A percentile compares a stretch with the other conserved stretches of the same genome.
phyloP scores from a whole-genome alignment of 805 yeast genomes.

The Jamesozyma spencerorum region DNA sequence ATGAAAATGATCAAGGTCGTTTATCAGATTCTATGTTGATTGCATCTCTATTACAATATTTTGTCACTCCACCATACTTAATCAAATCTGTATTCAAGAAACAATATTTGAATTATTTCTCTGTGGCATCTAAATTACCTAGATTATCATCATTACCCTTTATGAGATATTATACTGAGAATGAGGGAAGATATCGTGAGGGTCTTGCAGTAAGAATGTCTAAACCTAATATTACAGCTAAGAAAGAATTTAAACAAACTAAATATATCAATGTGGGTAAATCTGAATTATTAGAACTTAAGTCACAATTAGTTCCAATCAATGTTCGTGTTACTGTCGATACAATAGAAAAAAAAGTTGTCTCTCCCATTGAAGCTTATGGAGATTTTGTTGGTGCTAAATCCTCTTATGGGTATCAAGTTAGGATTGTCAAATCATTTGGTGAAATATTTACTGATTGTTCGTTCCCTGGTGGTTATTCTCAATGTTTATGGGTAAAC shows the following conservation, averaged over 20 bases:
- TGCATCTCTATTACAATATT: conserved; percentile 66
- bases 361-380: conserved; percentile 64
- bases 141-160: conserved; percentile 67
- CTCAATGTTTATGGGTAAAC: conserved; percentile 53
- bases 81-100: conserved; percentile 53
- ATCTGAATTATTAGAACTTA: conserved; percentile 47
- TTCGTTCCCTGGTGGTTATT: conserved; percentile 56
- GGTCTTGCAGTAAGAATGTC: conserved; percentile 43
- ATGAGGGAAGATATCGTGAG: conserved; percentile 44
- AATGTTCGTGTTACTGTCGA: conserved; percentile 80
- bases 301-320: conserved; percentile 54
- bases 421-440: conserved; percentile 55
- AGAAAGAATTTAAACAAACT: conserved; percentile 49
- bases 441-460: conserved; percentile 64
- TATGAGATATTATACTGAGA: conserved; percentile 36
- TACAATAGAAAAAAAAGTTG: conserved; percentile 47
- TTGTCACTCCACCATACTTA: conserved; percentile 78
- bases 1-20: conserved; percentile 12
- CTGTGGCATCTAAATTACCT: conserved; percentile 61
- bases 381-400: conserved; percentile 49
- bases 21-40: conserved; percentile 40
- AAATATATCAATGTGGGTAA: conserved; percentile 72
- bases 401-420: conserved; percentile 62
- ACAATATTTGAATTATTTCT: conserved; percentile 39
- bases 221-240: conserved; percentile 23